phyloP scores from a whole-genome alignment of 345 rosid genomes.

The Euphorbia pulcherrima region DNA sequence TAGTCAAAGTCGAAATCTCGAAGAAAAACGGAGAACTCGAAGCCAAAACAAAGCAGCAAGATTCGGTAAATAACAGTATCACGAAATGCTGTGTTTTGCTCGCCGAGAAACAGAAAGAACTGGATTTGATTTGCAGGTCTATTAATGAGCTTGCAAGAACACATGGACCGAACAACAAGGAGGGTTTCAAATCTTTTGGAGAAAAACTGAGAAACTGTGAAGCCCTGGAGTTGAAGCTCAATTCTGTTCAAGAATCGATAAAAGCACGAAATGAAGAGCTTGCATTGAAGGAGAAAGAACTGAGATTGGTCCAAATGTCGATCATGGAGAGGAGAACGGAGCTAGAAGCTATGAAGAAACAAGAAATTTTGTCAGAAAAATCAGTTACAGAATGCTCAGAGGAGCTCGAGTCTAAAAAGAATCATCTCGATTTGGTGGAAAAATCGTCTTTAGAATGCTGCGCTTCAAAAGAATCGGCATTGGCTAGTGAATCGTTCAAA shows the following conservation, averaged over 20 bases:
- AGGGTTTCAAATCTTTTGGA: conserved; percentile 17
- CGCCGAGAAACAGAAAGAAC: conserved; percentile 1
- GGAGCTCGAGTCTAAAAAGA: conserved; percentile 9
- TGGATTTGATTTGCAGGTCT: conserved; percentile 14
- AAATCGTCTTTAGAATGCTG: conserved; percentile 14
- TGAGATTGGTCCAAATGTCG: conserved; percentile 5
- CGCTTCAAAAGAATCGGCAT: not conserved
- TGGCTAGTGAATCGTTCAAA: not conserved
- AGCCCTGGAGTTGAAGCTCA: conserved; percentile 20
- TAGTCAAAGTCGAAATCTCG: not conserved
- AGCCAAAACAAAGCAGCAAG: not conserved
- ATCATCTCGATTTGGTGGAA: conserved; percentile 1
- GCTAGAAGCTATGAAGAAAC: conserved; percentile 15
- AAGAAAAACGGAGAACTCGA: not conserved
- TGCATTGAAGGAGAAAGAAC: not conserved
- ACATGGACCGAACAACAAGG: conserved; percentile 20
- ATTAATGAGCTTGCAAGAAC: conserved; percentile 1
- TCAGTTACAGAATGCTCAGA: conserved; percentile 5
- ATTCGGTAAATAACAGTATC: not conserved
- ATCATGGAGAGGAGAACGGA: conserved; percentile 17
- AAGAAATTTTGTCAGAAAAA: not conserved
- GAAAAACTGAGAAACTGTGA: conserved; percentile 7
- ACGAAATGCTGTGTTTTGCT: not conserved
- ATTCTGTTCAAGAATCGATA: conserved; percentile 11
- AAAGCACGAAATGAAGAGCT: not conserved